Evolutionary conservation across 2,329 filamentous ascomycete genomes (phyloP).

Genomic region (Diplodia seriata): DNA sequence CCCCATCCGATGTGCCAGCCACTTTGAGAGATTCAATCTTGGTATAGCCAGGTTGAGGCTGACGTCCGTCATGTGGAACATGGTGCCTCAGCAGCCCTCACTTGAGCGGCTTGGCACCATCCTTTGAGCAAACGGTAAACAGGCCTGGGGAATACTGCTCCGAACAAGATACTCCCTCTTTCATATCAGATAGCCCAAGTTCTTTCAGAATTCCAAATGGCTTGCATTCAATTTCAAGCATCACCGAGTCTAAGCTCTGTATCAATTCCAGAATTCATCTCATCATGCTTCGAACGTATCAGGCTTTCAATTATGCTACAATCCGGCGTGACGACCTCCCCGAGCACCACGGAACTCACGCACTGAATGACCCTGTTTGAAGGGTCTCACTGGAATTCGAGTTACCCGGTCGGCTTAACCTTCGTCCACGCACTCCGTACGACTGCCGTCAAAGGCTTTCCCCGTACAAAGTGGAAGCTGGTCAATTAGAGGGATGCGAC

Average conservation of each 20-base stretch:
- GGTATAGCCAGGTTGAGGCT: neutral
- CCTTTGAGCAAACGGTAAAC: neutral
- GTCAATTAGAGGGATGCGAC: no score
- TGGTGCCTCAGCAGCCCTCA: neutral
- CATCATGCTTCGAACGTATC: neutral
- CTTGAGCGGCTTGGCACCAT: neutral
- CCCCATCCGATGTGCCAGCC: slow-evolving; percentile 6
- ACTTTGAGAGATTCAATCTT: neutral
- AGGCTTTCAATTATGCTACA: neutral
- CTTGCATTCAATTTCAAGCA: neutral
- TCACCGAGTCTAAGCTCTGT: neutral
- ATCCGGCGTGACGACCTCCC: neutral
- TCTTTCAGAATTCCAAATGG: no score
- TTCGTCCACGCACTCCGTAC: no score
- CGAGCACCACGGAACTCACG: no score
- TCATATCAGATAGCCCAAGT: neutral
- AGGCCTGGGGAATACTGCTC: neutral
- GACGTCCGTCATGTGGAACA: neutral
- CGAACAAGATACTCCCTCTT: neutral
- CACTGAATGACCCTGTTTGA: no score
- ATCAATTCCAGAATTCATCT: neutral
- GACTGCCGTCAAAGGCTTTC: no score
- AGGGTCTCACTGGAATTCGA: no score
- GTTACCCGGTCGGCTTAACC: no score
- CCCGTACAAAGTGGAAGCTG: no score